A percentile compares a stretch with the other conserved stretches of the same genome.
Conservation (phyloP, 2,329 filamentous ascomycete genomes). For the Didymella pomorum region DNA sequence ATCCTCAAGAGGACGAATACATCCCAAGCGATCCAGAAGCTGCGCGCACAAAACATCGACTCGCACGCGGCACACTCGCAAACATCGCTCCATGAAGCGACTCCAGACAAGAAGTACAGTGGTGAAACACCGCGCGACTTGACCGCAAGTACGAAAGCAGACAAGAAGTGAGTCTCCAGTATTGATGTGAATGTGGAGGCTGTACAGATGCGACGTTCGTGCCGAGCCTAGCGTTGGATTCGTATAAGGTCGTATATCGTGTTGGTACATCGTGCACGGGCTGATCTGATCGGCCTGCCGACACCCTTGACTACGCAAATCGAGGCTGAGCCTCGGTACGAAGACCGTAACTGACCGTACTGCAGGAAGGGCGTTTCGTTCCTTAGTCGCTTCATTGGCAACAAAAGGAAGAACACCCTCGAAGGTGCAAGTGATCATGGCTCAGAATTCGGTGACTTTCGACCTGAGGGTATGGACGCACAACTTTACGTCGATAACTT, state of each 20-base stretch:
- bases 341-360: slow-evolving; percentile 23
- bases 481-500: slow-evolving; percentile 77
- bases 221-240: slow-evolving; percentile 6
- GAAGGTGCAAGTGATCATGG: slow-evolving; percentile 65
- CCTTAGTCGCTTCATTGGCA: slow-evolving; percentile 82
- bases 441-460: slow-evolving; percentile 72
- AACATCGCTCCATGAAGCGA: slow-evolving; percentile 59
- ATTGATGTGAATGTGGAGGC: background rate
- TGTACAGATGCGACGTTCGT: background rate
- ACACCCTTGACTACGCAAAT: background rate
- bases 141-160: slow-evolving; percentile 34
- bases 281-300: slow-evolving; percentile 4
- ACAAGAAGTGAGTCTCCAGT: slow-evolving; percentile 48
- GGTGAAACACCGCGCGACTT: slow-evolving; percentile 37
- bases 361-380: slow-evolving; percentile 86
- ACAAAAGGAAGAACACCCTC: slow-evolving; percentile 73
- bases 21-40: slow-evolving; percentile 64
- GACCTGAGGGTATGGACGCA: slow-evolving; percentile 83
- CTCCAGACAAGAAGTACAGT: slow-evolving; percentile 49
- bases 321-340: slow-evolving; percentile 5
- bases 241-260: slow-evolving; percentile 23
- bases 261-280: slow-evolving; percentile 9
- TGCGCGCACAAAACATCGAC: slow-evolving; percentile 59
- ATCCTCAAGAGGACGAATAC: slow-evolving; percentile 73
- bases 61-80: slow-evolving; percentile 39